These are phyloP conservation scores for Aureobasidium sp. DNA, from an alignment of 2,329 filamentous ascomycete genomes.

Conservation along the genomic window DNA sequence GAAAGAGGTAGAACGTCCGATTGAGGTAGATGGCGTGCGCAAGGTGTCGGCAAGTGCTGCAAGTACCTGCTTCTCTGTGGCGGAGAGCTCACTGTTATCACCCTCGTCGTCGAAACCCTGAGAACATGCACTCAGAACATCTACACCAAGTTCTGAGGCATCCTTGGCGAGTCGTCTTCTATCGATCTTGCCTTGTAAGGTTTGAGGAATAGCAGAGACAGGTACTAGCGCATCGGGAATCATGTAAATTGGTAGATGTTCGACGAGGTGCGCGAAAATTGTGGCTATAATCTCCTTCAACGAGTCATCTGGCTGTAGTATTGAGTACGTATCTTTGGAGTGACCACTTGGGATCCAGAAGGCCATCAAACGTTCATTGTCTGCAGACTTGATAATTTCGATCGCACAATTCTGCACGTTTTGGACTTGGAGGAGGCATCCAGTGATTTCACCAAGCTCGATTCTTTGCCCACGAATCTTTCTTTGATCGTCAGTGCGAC, in stretches of 20 bases:
- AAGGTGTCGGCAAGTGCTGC: constrained; percentile 45
- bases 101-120: constrained; percentile 24
- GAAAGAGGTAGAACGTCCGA: constrained; percentile 62
- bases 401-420: constrained; percentile 55
- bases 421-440: constrained; percentile 44
- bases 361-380: constrained; percentile 50
- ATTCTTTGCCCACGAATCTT: constrained; percentile 75
- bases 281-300: constrained; percentile 25
- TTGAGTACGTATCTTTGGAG: constrained; percentile 23
- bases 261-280: constrained; percentile 48
- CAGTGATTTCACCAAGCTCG: constrained; percentile 68
- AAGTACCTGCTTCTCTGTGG: constrained; percentile 49
- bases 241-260: constrained; percentile 65
- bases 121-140: constrained; percentile 36
- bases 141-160: constrained; percentile 39
- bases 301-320: constrained; percentile 30
- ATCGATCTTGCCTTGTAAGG: constrained; percentile 67
- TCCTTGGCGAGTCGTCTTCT: constrained; percentile 41
- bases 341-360: constrained; percentile 53
- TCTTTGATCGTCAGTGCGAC: constrained; percentile 68
- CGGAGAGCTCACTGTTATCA: constrained; percentile 40
- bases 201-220: constrained; percentile 60
- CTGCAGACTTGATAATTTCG: constrained; percentile 42
- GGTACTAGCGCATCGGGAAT: constrained; percentile 66
- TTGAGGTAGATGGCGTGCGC: constrained; percentile 32